phyloP scores from a whole-genome alignment of 140 eudicot species.

The Stevia rebaudiana region DNA sequence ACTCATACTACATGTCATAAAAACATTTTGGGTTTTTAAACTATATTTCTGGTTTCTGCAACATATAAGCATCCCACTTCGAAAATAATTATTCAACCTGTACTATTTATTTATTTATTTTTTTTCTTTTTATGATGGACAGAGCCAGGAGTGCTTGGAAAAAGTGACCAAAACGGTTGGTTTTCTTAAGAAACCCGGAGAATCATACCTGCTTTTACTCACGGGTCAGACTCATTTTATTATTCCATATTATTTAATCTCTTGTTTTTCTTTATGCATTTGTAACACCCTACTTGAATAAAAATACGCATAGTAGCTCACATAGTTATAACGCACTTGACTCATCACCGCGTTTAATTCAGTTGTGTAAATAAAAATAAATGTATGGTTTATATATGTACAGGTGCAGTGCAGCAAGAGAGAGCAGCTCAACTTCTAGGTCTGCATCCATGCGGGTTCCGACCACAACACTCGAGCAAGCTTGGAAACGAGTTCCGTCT shows the following conservation, averaged over 20 bases:
- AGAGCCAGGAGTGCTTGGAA: conserved; percentile 94
- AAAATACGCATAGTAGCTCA: not conserved
- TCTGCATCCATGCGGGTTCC: conserved; percentile 78
- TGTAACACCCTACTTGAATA: not conserved
- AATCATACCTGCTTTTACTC: conserved; percentile 62
- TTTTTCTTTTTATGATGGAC: conserved; percentile 9
- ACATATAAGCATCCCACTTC: not conserved
- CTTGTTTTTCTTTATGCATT: not conserved
- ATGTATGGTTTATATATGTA: not conserved
- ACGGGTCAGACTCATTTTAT: conserved; percentile 45
- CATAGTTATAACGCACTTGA: not conserved
- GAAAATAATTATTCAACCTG: not conserved
- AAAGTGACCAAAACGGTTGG: conserved; percentile 68
- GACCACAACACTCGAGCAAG: conserved; percentile 89
- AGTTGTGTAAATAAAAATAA: too few species aligned
- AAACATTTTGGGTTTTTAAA: not conserved
- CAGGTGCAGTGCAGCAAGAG: conserved; percentile 83
- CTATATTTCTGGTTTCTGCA: not conserved
- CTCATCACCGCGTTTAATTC: not conserved
- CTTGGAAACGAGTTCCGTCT: conserved; percentile 90
- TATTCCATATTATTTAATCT: not conserved
- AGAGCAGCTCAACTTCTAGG: conserved; percentile 76
- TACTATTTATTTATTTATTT: not conserved
- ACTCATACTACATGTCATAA: not conserved
- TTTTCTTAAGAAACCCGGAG: conserved; percentile 65